Conservation (phyloP, 257 asterid species). For the Solanum gandarillasii region DNA sequence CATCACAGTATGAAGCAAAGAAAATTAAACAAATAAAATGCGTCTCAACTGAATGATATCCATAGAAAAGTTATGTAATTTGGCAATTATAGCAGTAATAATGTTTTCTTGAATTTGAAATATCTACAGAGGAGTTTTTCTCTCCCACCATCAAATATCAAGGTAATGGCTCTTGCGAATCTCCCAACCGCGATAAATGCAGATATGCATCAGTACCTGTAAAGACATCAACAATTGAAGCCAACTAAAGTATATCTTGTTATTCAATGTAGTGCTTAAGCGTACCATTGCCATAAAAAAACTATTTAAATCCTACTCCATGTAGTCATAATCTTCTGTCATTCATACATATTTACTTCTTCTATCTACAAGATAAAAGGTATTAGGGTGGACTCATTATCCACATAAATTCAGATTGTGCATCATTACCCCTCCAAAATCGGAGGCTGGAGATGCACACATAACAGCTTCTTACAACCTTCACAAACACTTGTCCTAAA, state of each 20-base stretch:
- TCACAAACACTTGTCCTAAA: background rate
- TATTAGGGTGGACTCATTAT: background rate
- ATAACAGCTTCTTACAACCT: background rate
- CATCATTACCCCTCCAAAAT: background rate
- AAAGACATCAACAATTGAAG: background rate
- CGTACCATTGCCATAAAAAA: background rate
- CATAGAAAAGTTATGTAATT: background rate
- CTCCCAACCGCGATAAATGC: constrained; percentile 40
- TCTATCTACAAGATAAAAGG: background rate
- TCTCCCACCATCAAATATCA: constrained; percentile 3
- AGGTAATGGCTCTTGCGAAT: constrained; percentile 47
- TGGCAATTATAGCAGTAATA: background rate
- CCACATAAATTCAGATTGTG: background rate
- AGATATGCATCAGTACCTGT: constrained; percentile 52
- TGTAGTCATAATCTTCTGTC: background rate
- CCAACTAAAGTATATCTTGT: background rate
- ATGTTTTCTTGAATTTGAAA: background rate
- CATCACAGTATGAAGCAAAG: background rate
- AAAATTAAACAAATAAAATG: background rate
- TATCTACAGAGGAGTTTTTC: background rate
- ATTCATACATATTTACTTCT: background rate
- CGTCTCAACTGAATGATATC: background rate
- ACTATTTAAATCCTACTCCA: background rate
- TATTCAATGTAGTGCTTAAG: background rate
- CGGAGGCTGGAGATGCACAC: background rate